Conservation (phyloP, 306 rosid species). For the Calophaca sinica region DNA sequence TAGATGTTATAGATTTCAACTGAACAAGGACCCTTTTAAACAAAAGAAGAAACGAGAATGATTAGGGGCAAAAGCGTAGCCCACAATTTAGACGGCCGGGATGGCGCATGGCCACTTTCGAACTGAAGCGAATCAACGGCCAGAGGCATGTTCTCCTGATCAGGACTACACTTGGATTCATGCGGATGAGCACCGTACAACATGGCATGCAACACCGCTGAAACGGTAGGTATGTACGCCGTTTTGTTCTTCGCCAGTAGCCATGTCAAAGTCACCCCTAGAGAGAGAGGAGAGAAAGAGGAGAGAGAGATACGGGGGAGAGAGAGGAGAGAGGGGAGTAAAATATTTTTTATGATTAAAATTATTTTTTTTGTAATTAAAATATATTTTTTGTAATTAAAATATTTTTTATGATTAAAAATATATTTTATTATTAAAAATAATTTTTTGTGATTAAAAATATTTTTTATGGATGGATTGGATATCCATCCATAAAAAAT, state of each 20-base stretch:
- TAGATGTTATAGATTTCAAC: too few relatives aligned
- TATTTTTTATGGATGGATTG: too few relatives aligned
- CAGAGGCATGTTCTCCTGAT: conserved; percentile 97
- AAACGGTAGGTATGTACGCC: conserved; percentile 94
- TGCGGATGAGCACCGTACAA: conserved; percentile 91
- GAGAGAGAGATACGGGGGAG: too few relatives aligned
- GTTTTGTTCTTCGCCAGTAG: conserved; percentile 85
- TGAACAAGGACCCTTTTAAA: conserved; percentile 38
- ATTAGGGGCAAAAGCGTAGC: conserved; percentile 62
- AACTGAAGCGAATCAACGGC: conserved; percentile 98
- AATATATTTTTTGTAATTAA: too few relatives aligned
- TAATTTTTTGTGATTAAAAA: too few relatives aligned
- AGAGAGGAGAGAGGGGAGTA: too few relatives aligned
- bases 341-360: too few relatives aligned
- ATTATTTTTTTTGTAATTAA: too few relatives aligned
- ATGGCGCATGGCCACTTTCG: conserved; percentile 57
- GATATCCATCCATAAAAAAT: too few relatives aligned
- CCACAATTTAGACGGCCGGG: conserved; percentile 47
- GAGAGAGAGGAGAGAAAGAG: too few relatives aligned
- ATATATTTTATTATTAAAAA: too few relatives aligned
- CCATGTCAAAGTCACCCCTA: conserved; percentile 97
- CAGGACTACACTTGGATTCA: conserved; percentile 89
- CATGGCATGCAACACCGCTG: conserved; percentile 90
- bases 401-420: too few relatives aligned
- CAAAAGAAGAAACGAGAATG: conserved; percentile 40